Percentiles rank a stretch among this genome's conserved stretches.
These are phyloP conservation scores for Globisporangium apiculatum DNA, from an alignment of 352 stramenopile species.

Conservation along the genomic window DNA sequence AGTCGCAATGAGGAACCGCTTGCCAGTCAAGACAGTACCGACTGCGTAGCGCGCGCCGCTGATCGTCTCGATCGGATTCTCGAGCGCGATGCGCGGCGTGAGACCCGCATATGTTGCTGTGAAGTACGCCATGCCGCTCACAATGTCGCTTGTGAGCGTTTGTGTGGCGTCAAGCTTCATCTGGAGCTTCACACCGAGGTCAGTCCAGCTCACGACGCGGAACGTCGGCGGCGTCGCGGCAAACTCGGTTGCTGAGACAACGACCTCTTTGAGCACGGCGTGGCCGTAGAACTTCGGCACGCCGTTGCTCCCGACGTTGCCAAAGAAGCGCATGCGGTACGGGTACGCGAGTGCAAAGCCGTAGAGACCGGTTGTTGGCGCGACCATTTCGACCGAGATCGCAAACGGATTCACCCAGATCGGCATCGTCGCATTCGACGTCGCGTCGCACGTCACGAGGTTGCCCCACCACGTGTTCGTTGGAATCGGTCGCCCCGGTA, in stretches of 20 bases:
- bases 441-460: conserved; percentile 51
- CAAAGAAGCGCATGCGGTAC: conserved; percentile 64
- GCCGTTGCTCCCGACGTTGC: conserved; percentile 23
- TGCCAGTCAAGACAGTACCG: conserved; percentile 24
- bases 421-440: conserved; percentile 37
- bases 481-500: conserved; percentile 39
- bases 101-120: conserved; percentile 45
- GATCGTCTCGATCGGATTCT: conserved; percentile 47
- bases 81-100: conserved; percentile 38
- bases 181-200: conserved; percentile 52
- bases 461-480: conserved; percentile 85
- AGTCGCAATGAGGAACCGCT: conserved; percentile 41
- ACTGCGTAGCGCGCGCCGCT: conserved; percentile 25
- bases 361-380: conserved; percentile 17
- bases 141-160: conserved; percentile 37
- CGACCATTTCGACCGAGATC: conserved; percentile 30
- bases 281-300: conserved; percentile 54
- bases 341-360: conserved; percentile 59
- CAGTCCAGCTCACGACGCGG: conserved; percentile 51
- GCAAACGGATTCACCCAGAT: conserved; percentile 72
- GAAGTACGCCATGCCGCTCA: conserved; percentile 75
- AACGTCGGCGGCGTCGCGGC: conserved; percentile 27
- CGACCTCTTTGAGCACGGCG: conserved; percentile 49
- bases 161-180: conserved; percentile 22
- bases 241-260: conserved; percentile 56